These are phyloP conservation scores for Fusarium vanettenii DNA, from an alignment of 2,329 filamentous ascomycete genomes.

Conservation along the genomic window DNA sequence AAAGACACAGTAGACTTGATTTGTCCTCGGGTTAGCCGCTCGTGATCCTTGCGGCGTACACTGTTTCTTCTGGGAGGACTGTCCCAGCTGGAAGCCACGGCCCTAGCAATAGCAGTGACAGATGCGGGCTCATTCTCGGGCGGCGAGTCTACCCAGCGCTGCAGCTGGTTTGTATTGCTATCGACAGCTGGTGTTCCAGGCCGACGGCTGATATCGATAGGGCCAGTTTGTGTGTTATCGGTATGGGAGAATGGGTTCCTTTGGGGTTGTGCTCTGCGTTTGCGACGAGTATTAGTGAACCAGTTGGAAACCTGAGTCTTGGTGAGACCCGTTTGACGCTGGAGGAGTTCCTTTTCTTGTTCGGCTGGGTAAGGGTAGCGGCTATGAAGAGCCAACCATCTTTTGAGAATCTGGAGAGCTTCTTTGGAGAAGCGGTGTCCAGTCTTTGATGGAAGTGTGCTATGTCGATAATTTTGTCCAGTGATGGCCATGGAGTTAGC, in stretches of 20 bases:
- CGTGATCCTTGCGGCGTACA: not conserved
- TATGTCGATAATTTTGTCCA: not conserved
- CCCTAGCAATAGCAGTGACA: not conserved
- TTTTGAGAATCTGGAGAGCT: not conserved
- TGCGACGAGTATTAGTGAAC: not conserved
- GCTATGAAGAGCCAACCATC: not conserved
- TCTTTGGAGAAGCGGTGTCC: not conserved
- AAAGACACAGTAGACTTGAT: not conserved
- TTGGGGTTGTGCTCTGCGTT: not conserved
- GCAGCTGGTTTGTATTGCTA: not conserved
- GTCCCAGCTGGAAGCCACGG: not conserved
- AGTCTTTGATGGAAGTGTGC: not conserved
- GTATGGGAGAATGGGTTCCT: not conserved
- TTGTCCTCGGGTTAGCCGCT: not conserved
- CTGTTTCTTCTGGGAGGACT: not conserved
- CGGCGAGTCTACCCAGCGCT: not conserved
- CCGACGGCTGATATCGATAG: conserved; percentile 56
- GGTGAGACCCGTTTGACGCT: not conserved
- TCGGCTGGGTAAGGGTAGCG: not conserved
- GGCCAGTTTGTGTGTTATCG: conserved; percentile 57
- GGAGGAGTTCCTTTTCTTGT: not conserved
- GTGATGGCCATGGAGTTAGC: not conserved
- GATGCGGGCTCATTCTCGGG: not conserved
- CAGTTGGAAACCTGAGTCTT: not conserved
- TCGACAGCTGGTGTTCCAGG: not conserved